Evolutionary conservation across 2,329 filamentous ascomycete species (phyloP), one percentile per base, ranked within the genome.

Genomic region (Hortaea werneckii): DNA sequence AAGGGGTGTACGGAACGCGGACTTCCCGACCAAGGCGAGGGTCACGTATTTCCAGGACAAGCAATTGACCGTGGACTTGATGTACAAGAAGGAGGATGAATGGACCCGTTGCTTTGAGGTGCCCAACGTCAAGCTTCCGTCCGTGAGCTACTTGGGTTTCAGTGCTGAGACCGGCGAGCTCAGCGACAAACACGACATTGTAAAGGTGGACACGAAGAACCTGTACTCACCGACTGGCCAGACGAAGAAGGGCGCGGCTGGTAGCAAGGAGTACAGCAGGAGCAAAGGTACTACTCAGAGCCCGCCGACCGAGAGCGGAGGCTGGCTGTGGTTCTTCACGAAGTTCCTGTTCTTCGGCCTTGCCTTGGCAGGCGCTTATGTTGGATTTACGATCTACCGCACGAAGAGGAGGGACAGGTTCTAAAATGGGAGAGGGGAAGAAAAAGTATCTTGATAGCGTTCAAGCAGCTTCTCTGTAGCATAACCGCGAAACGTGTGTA

Each of bases 31-130:
- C 54, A 94, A 89, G 71, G 78, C 89, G 54, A 83, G 81, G 59
- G 72, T 98, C 55, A 95, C 88, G 43, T 96, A 96, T 74, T 95
- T 96, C 75, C 87, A 94, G 72, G 92, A 98, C 70, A 89, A 94
- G 71, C 83, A 80, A 54, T 76, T 98, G 62, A 85, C 83, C 59
- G 77, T 98, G 52, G 89, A 96, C 63, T 75, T 98, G 48, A 87
- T 94, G 72, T 98, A 96, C 77, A 95, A 94, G 76, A 73, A 76
- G 42, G 87, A 94, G 63, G 82, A 83, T 62, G 80, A 88, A 59
- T 98, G 90, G 90, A 82, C 81, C 51, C 73, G 82, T 48, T 98
- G 92, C 76, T 98, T 98, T 70, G 82, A 86, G 60, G 65, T 80
- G 37, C 67, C 66, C 34, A 65, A 75, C 47, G 74, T 82, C 58